Percentiles rank a stretch among this genome's conserved stretches.
phyloP scores from a whole-genome alignment of 768 basidiomycete genomes.

The Auricularia heimuer region DNA sequence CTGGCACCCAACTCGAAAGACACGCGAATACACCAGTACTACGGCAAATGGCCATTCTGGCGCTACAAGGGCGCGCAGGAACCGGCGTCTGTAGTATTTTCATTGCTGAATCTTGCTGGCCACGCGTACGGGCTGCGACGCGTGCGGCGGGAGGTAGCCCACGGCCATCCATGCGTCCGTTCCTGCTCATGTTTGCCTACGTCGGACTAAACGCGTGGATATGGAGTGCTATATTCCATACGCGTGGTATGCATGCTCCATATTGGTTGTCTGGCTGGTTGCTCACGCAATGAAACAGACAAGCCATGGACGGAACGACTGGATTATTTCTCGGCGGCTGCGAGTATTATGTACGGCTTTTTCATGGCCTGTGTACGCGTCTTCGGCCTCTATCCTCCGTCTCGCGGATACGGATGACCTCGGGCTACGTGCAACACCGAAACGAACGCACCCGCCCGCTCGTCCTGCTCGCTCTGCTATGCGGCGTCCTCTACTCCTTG shows the following conservation, averaged over 20 bases:
- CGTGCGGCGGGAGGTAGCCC: constrained; percentile 38
- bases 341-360: constrained; percentile 72
- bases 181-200: constrained; percentile 52
- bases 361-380: constrained; percentile 70
- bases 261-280: not conserved
- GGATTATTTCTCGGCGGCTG: constrained; percentile 92
- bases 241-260: constrained; percentile 43
- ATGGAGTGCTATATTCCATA: constrained; percentile 89
- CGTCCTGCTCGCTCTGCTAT: constrained; percentile 26
- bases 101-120: constrained; percentile 70
- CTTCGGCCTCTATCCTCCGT: constrained; percentile 53
- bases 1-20: constrained; percentile 18
- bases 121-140: constrained; percentile 53
- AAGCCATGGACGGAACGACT: constrained; percentile 73
- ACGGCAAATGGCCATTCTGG: constrained; percentile 98
- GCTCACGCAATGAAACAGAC: constrained; percentile 37
- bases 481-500: constrained; percentile 40
- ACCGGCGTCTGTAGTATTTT: constrained; percentile 85
- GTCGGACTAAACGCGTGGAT: constrained; percentile 85
- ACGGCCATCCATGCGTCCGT: constrained; percentile 54
- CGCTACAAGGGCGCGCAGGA: constrained; percentile 85
- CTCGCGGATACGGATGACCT: constrained; percentile 15
- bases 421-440: constrained; percentile 2
- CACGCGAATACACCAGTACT: constrained; percentile 56
- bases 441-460: constrained; percentile 18